Evolutionary conservation across 228 moss, liverwort and hornwort species (phyloP), one percentile per base, ranked within the genome.

Genomic region (Sphagnum magellanicum): DNA sequence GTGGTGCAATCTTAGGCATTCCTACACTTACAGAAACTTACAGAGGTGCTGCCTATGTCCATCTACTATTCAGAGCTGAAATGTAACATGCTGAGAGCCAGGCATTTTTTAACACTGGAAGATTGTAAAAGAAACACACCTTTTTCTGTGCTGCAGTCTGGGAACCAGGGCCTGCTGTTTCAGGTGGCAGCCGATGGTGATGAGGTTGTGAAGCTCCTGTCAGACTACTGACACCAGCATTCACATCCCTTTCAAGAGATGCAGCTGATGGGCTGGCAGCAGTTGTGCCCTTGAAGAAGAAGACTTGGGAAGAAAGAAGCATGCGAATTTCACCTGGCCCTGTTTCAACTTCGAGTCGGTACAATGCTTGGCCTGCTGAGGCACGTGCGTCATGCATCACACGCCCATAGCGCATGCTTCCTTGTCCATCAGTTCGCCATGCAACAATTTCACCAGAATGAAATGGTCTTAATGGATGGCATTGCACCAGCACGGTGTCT

Each of bases 391-490:
- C 93, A 48, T 81, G 86, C 50, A 90, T 75, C 57, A 93, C 90
- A 64, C 87, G 82, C 66, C 93, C 93, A 72, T 93, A 93, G 53
- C 88, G 78, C 48, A 87, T 75, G 62, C 82, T 70, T 52, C 84
- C 83, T 76, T 88, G 83, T 74, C 75, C 90, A 63, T 90, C 88
- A 12, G 93, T 72, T 15, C 87, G 84, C 93, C 93, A 93, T 67
- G 84, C 93, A 49, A 93, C 87, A 60, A 90, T 87, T 74, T 93
- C 93, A 13, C 90, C 90, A 50, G 90, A 84, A 74, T 93, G 90
- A 64, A 93, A 93, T 49, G 93, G 93, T 62, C 93, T 83, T 70
- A 93, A 75, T 48, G 93, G 93, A 78, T 93, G 93, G 65, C 79
- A 88, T 64, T 93, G 93, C 50, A 93, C 88, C 6, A 90, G 75